Evolutionary conservation across 176 grass and related monocot genomes (phyloP).

Genomic region (Musa itinerans): DNA sequence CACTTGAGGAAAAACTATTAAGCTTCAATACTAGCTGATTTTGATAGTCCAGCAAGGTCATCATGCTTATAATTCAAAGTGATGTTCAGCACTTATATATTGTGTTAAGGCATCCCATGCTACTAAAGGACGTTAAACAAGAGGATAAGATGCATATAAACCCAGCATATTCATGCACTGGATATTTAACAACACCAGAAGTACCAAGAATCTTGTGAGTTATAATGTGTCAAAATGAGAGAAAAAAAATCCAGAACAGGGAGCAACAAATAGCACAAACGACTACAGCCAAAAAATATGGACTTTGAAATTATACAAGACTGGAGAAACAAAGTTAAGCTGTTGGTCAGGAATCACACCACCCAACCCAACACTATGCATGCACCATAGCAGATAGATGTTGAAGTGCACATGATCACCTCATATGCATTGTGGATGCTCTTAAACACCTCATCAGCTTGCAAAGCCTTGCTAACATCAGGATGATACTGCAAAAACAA

Average conservation of each 20-base stretch:
- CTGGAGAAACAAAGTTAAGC: neutral
- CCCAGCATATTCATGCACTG: no score
- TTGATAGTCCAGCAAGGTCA: no score
- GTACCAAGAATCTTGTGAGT: neutral
- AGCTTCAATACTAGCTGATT: neutral
- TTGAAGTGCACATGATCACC: neutral
- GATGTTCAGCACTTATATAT: no score
- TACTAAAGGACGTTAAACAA: no score
- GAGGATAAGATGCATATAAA: no score
- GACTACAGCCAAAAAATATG: no score
- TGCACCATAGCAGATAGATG: neutral
- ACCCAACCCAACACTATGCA: neutral
- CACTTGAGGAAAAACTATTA: neutral
- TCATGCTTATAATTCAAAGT: no score
- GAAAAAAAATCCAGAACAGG: neutral
- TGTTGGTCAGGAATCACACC: neutral
- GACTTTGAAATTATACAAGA: no score
- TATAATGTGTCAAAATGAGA: neutral
- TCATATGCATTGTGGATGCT: conserved; percentile 23
- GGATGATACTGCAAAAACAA: conserved; percentile 26
- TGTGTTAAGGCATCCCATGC: no score
- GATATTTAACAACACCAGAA: no score
- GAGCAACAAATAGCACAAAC: neutral
- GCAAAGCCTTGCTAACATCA: conserved; percentile 26
- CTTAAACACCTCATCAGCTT: conserved; percentile 22